Conservation (phyloP, 441 rosid species). For the Populus hybrid region DNA sequence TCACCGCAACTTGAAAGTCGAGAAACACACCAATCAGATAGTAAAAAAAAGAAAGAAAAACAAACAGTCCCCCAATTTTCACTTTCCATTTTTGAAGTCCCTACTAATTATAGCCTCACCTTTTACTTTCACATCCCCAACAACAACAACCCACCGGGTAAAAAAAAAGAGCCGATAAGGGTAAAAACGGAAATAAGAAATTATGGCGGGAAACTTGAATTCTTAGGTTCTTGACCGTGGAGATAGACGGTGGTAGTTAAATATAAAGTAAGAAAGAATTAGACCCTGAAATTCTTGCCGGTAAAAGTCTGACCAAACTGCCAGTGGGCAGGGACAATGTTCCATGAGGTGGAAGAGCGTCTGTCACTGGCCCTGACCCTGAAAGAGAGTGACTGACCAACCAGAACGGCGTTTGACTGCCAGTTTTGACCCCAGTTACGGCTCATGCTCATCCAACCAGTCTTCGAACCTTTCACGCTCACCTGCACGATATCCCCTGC, state of each 20-base stretch:
- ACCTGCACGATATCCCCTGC: constrained; percentile 59
- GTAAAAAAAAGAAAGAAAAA: background rate
- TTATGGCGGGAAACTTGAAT: constrained; percentile 19
- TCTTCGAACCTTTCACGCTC: constrained; percentile 55
- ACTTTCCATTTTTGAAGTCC: background rate
- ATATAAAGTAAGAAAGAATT: background rate
- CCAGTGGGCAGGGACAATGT: constrained; percentile 54
- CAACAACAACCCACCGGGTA: background rate
- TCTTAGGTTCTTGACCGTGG: no score
- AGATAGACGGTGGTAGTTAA: background rate
- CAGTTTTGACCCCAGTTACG: constrained; percentile 81
- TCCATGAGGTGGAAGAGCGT: constrained; percentile 68
- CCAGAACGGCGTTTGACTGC: constrained; percentile 54
- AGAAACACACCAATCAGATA: constrained; percentile 1
- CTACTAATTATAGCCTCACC: background rate
- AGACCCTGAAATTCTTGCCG: constrained; percentile 68
- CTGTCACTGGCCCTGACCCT: constrained; percentile 57
- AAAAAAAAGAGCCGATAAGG: constrained; percentile 1
- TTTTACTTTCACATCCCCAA: background rate
- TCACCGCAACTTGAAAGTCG: background rate
- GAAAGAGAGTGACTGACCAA: constrained; percentile 63
- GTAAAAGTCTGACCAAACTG: constrained; percentile 76
- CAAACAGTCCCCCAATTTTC: constrained; percentile 2
- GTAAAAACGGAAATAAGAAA: constrained; percentile 17
- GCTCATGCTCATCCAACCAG: constrained; percentile 69